Base-by-base conservation (phyloP, 805 yeast genomes). In the Kurtzmaniella cleridarum region DNA sequence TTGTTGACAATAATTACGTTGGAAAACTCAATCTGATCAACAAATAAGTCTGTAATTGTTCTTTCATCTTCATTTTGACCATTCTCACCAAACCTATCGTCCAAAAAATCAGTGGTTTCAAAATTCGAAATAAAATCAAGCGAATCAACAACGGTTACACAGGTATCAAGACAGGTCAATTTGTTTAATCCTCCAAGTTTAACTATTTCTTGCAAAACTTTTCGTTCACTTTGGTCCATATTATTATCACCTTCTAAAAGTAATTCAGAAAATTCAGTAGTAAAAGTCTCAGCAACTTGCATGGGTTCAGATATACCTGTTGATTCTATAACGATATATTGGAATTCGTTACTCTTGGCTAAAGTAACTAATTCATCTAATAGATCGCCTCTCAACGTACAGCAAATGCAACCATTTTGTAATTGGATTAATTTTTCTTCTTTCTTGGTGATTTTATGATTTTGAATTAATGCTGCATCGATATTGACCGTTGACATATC, bases 241-340 rank as follows among this genome's bases (percentile, higher is more conserved):
- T 44, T 34, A 12, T 27, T 15, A 18, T 35, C 13, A 9, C 20
- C 33, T 30, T 51, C 49, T 30, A 66, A 44, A 39, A 68, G 45
- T 30, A 60, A 47, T 13, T 60, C 55, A 5, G 71, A 53, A 43
- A 69, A 71, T 41, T 71, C 73, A 10, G 55, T 53, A 4, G 73
- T 62, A 43, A 71, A 71, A 3, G 75, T 71, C 45, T 71, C 75
- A 0, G 76, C 76, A 13, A 71, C 73, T 45, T 70, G 74, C 73
- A 69, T 67, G 23, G 76, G 75, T 46, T 71, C 76, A 15, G 71
- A 62, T 18, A 71, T 66, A 23, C 76, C 76, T 3, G 75, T 67
- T 6, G 70, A 60, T 46, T 71, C 76, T 30, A 71, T 71, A 7
- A 71, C 54, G 32, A 71, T 64, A 43, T 71, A 70, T 32, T 71